phyloP scores from a whole-genome alignment of 306 rosid genomes.

The Geum urbanum region DNA sequence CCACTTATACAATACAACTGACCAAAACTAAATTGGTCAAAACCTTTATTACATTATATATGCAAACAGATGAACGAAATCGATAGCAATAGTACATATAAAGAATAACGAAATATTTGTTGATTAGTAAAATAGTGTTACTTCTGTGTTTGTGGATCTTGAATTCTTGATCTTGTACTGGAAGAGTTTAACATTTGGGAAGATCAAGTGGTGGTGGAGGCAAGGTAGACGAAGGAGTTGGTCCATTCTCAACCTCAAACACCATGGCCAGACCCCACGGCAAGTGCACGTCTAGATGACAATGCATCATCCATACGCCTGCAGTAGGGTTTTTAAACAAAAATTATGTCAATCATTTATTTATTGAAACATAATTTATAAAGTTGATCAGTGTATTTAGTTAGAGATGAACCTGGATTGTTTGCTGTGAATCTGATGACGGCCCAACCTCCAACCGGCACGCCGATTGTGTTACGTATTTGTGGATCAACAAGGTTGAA shows the following conservation, averaged over 20 bases:
- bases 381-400: neutral
- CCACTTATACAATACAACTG: neutral
- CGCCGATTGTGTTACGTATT: conserved; percentile 53
- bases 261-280: conserved; percentile 67
- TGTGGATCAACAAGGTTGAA: conserved; percentile 59
- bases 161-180: neutral
- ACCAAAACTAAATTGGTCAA: neutral
- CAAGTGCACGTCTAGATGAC: conserved; percentile 65
- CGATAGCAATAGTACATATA: neutral
- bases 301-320: conserved; percentile 64
- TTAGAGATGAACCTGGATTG: conserved; percentile 38
- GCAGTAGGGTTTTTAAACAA: neutral
- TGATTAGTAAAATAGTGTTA: neutral
- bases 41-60: neutral
- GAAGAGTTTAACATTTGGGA: conserved; percentile 40
- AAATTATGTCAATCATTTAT: neutral
- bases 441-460: conserved; percentile 65
- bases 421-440: conserved; percentile 40
- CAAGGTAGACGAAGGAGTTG: conserved; percentile 22
- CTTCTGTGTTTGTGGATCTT: neutral
- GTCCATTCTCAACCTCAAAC: conserved; percentile 43
- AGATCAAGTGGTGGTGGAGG: conserved; percentile 64
- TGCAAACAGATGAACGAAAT: neutral
- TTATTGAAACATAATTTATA: neutral
- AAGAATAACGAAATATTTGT: neutral